These are phyloP conservation scores for Atalantia buxifolia DNA, from an alignment of 345 rosid genomes.

Conservation along the genomic window DNA sequence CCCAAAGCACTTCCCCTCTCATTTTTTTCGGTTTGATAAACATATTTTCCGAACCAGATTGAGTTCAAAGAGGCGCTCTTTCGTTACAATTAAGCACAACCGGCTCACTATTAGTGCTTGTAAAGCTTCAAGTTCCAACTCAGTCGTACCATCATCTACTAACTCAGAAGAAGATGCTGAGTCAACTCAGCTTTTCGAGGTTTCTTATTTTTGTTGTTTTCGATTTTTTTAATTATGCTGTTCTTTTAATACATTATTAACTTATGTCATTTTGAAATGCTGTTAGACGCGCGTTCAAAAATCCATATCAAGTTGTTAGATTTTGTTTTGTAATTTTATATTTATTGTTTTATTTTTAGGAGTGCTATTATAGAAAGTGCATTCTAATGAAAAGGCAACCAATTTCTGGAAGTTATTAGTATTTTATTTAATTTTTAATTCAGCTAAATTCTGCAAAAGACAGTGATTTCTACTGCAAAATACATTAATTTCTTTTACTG, in stretches of 20 bases:
- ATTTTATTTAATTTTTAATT: neutral
- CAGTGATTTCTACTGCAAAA: neutral
- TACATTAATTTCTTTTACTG: neutral
- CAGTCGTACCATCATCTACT: slow-evolving; percentile 18
- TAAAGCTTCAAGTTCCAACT: slow-evolving; percentile 34
- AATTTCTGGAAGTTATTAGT: neutral
- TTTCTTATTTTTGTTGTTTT: slow-evolving; percentile 3
- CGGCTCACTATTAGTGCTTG: slow-evolving; percentile 15
- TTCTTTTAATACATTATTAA: too few relatives aligned
- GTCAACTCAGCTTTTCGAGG: slow-evolving; percentile 60
- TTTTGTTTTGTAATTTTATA: neutral
- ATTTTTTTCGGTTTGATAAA: slow-evolving; percentile 3
- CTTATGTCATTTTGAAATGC: neutral
- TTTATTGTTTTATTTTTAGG: neutral
- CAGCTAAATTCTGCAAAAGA: neutral
- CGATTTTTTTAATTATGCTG: too few relatives aligned
- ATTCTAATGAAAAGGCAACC: neutral
- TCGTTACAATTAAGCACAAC: slow-evolving; percentile 15
- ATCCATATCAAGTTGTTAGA: neutral
- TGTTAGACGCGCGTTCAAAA: neutral
- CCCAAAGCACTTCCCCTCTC: slow-evolving; percentile 20
- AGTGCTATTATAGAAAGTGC: neutral
- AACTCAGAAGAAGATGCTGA: slow-evolving; percentile 48
- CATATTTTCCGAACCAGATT: slow-evolving; percentile 19
- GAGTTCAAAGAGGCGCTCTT: slow-evolving; percentile 11